Percentiles rank a stretch among this genome's conserved stretches.
Conservation (phyloP, 2,329 filamentous ascomycete genomes). For the Beauveria caledonica region DNA sequence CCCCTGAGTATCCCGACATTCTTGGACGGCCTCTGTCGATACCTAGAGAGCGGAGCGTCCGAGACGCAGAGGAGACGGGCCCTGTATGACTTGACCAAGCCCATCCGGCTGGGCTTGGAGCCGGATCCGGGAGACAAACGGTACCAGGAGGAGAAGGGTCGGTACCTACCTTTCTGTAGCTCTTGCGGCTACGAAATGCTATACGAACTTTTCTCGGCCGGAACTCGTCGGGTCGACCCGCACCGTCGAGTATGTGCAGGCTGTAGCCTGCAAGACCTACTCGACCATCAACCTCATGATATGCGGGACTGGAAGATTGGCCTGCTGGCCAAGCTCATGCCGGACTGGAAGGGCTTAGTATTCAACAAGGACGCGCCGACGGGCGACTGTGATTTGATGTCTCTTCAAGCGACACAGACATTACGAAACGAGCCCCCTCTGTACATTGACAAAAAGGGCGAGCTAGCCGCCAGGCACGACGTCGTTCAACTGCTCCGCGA, state of each 20-base stretch:
- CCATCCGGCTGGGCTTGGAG: constrained; percentile 22
- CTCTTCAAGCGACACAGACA: background rate
- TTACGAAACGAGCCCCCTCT: background rate
- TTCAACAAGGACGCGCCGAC: constrained; percentile 27
- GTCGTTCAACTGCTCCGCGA: background rate
- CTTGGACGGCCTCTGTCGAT: constrained; percentile 26
- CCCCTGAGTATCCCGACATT: constrained; percentile 23
- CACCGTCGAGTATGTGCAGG: constrained; percentile 21
- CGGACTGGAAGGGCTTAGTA: constrained; percentile 16
- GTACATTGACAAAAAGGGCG: background rate
- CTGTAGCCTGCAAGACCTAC: constrained; percentile 20
- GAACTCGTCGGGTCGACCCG: constrained; percentile 1
- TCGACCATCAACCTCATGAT: constrained; percentile 26
- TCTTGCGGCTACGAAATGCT: constrained; percentile 28
- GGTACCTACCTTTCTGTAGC: constrained; percentile 21
- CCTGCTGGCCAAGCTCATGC: constrained; percentile 20
- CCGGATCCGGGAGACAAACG: constrained; percentile 9
- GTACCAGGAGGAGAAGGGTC: constrained; percentile 20
- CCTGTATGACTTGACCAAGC: constrained; percentile 26
- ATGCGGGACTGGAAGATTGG: constrained; percentile 16
- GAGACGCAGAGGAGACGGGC: constrained; percentile 15
- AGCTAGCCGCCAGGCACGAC: background rate
- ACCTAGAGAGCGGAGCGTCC: constrained; percentile 14
- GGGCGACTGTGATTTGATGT: background rate
- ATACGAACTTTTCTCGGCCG: constrained; percentile 22